Base-by-base conservation (phyloP, 2,329 filamentous ascomycete genomes). In the Scopulariopsis brevicaulis region DNA sequence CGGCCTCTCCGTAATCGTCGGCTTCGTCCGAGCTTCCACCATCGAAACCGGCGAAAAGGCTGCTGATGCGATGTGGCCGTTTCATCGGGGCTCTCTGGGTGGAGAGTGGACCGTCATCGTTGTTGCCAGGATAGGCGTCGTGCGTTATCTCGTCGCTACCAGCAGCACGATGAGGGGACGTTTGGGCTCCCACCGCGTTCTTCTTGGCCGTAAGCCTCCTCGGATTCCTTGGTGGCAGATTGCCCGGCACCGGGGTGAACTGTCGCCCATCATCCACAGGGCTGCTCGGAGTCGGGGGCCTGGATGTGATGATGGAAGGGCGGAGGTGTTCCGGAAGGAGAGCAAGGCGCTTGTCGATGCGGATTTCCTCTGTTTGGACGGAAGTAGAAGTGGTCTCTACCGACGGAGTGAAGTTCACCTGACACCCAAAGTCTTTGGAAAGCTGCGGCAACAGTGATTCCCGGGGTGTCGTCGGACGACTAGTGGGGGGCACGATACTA, bases 301-400 rank as follows among this genome's bases (percentile, higher is more conserved):
- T 73, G 0, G 84, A 86, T 0, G 78, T 75, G 60, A 96, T 87
- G 20, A 85, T 78, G 1, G 89, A 93, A 0, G 91, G 90, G 58
- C 91, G 84, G 37, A 96, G 78, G 66, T 94, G 88, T 1, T 83
- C 75, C 15, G 90, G 90, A 28, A 96, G 77, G 63, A 84, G 85
- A 60, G 87, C 82, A 52, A 90, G 74, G 60, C 91, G 83, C 72
- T 84, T 83, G 67, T 96, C 92, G 6, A 95, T 82, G 58, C 89
- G 83, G 59, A 97, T 96, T 60, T 90, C 89, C 64, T 97, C 92
- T 0, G 94, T 99, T 74, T 99, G 94, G 59, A 92, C 73, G 2
- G 69, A 68, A 12, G 68, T 79, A 2, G 73, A 69, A 2, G 53
- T 59, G 2, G 64, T 68, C 3, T 62, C 59, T 20, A 60, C 60